A percentile compares a stretch with the other conserved stretches of the same genome.
These are phyloP conservation scores for Apiospora saccharicola DNA, from an alignment of 2,329 filamentous ascomycete species.

Conservation along the genomic window DNA sequence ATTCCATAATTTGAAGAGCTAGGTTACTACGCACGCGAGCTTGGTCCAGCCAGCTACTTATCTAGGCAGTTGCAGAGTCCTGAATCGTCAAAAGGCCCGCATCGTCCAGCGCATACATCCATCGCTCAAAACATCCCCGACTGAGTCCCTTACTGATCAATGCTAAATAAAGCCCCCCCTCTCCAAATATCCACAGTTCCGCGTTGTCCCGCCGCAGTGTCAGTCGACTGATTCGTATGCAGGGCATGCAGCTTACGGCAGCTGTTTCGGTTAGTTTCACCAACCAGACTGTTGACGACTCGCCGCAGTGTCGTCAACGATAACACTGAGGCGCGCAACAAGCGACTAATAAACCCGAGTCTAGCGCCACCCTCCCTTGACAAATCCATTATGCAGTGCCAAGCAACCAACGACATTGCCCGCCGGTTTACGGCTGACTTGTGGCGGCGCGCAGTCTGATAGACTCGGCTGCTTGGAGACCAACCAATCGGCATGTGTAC, in stretches of 20 bases:
- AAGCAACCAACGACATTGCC: not conserved
- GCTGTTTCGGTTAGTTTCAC: constrained; percentile 13
- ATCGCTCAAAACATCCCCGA: too few relatives aligned
- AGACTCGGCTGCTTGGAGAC: not conserved
- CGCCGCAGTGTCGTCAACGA: constrained; percentile 6
- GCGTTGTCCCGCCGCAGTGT: not conserved
- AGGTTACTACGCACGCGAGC: not conserved
- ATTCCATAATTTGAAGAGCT: not conserved
- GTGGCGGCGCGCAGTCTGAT: not conserved
- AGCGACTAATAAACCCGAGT: not conserved
- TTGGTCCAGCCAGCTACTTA: too few relatives aligned
- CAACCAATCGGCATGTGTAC: constrained; percentile 6
- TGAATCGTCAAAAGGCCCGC: not conserved
- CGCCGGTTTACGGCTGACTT: constrained; percentile 11
- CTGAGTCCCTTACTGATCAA: too few relatives aligned
- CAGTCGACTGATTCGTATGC: not conserved
- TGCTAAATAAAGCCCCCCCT: too few relatives aligned
- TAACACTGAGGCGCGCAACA: not conserved
- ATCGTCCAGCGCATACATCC: too few relatives aligned
- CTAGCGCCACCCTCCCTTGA: constrained; percentile 1
- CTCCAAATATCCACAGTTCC: not conserved
- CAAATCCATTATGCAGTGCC: not conserved
- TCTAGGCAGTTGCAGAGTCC: not conserved
- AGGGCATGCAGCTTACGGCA: constrained; percentile 2
- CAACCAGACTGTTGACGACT: not conserved